Evolutionary conservation across 352 stramenopile genomes (phyloP), one percentile per base, ranked within the genome.

Genomic region (Nothophytophthora sp.): DNA sequence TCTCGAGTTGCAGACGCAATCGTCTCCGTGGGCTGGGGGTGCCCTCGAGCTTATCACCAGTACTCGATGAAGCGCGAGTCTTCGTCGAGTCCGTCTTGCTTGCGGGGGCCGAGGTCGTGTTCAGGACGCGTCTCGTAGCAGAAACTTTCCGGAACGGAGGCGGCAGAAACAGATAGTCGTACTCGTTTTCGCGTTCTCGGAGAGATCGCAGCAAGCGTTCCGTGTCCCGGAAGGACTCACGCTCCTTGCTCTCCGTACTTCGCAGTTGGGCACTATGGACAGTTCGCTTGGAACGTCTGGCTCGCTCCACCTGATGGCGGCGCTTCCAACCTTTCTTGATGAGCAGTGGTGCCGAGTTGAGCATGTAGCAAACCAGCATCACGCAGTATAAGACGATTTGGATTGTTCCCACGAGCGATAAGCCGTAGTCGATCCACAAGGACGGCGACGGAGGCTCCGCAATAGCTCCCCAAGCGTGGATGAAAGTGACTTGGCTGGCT

Each of bases 301-400:
- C 55, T 55, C 76, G 58, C 22, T 85, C 55, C 4, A 51, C 43
- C 12, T 72, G 66, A 47, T 76, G 76, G 20, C 74, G 74, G 2
- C 72, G 70, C 44, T 86, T 88, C 72, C 77, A 85, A 3, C 75
- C 73, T 50, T 88, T 83, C 50, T 87, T 86, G 18, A 91, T 78
- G 5, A 88, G 30, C 18, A 88, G 41, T 7, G 80, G 80, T 2
- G 77, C 80, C 12, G 73, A 83, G 39, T 91, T 91, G 28, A 84
- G 60, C 39, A 84, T 52, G 41, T 89, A 86, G 40, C 75, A 84
- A 3, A 75, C n/a, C 20, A 91, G 23, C 10, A 86, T 70, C 24
- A 75, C 40, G 8, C 29, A 57, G 22, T 76, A 89, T 2, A 88
- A 25, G 16, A 76, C 49, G 24, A 89, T 58, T 28, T 88, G 68